Evolutionary conservation across 2,329 filamentous ascomycete species (phyloP), one percentile per base, ranked within the genome.

Genomic region (Hypoxylon sp.): DNA sequence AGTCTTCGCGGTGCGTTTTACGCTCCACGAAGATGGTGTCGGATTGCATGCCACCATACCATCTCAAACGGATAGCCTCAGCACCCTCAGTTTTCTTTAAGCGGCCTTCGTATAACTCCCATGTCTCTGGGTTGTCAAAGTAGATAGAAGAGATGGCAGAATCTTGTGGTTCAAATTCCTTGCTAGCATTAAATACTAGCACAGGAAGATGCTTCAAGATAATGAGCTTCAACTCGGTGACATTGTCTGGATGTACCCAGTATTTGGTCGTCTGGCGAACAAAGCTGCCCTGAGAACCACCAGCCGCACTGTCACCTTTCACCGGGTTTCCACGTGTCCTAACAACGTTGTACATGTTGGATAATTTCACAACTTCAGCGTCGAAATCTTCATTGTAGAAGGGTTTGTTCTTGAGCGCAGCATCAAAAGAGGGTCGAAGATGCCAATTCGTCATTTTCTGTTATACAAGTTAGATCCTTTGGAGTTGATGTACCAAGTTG

Each of bases 371-470:
- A 36, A 99, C 93, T 67, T 97, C 97, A 30, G 91, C 92, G 82
- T 99, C 96, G 81, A 98, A 98, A 81, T 99, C 98, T 78, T 98
- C 95, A 80, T 97, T 97, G 86, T 97, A 99, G 82, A 99, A 99
- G 0, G 96, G 95, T 80, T 97, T 98, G 49, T 94, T 93, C 82
- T 97, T 97, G 77, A 99, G 88, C 64, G 95, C 90, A 45, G 94
- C 91, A 64, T 97, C 95, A 80, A 99, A 99, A n/a, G 97, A 93
- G 32, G 96, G 96, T 75, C 92, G 94, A 34, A 99, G 88, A 76
- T 96, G 90, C 94, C 95, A 97, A 67, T 90, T 87, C 0, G 96
- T 99, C 85, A 92, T 86, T 93, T 99, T 99, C 92, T 96, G 75
- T 19, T 25, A 23, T 41, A 43, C 23, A 14, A 14, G 57, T 76